These are phyloP conservation scores for Microcyclospora tardicrescens DNA, from an alignment of 2,329 filamentous ascomycete genomes.

Conservation along the genomic window DNA sequence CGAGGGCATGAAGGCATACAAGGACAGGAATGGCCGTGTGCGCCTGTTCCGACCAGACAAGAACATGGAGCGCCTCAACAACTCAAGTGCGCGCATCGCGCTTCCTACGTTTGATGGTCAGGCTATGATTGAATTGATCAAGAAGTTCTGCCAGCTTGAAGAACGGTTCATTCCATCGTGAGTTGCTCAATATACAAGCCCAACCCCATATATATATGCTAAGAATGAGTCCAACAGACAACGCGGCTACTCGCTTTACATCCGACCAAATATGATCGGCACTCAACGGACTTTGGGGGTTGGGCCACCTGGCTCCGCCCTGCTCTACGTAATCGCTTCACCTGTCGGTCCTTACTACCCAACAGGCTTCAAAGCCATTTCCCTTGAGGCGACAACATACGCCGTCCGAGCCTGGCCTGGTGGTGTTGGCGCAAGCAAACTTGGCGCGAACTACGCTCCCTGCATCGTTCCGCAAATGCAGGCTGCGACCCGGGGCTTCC, in stretches of 20 bases:
- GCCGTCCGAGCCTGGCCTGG: conserved; percentile 87
- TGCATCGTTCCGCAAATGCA: conserved; percentile 94
- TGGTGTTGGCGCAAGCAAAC: conserved; percentile 94
- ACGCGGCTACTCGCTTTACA: conserved; percentile 85
- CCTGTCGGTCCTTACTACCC: conserved; percentile 97
- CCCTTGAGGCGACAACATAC: conserved; percentile 90
- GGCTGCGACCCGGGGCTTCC: conserved; percentile 81
- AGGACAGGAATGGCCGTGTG: conserved; percentile 63
- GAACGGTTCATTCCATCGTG: conserved; percentile 77
- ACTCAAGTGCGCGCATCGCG: conserved; percentile 80
- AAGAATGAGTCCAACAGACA: conserved; percentile 20
- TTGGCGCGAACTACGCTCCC: conserved; percentile 97
- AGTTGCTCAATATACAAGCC: conserved; percentile 15
- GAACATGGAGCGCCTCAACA: conserved; percentile 94
- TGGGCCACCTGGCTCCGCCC: conserved; percentile 75
- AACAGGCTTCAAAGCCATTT: conserved; percentile 94
- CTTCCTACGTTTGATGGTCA: conserved; percentile 71
- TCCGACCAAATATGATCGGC: conserved; percentile 93
- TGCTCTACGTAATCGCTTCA: conserved; percentile 90
- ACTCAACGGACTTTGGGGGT: conserved; percentile 92
- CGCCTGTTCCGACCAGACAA: conserved; percentile 86
- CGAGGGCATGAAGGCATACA: conserved; percentile 99
- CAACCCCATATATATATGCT: not conserved
- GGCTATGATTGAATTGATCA: conserved; percentile 67
- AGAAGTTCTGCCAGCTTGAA: conserved; percentile 66